phyloP scores from a whole-genome alignment of 176 grass and related monocot genomes.

The Hsuehochloa calcarea region DNA sequence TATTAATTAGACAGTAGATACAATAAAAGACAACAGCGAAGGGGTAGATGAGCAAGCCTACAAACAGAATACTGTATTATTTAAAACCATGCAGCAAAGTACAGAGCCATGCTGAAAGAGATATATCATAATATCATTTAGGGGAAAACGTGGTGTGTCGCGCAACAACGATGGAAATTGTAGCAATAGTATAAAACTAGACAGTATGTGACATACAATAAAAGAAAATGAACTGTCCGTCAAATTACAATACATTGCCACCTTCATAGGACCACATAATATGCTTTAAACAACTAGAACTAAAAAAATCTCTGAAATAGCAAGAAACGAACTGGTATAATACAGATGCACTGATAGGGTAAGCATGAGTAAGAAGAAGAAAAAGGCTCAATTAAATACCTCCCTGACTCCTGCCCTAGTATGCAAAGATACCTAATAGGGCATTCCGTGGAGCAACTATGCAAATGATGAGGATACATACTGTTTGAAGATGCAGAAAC shows the following conservation, averaged over 20 bases:
- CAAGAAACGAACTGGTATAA: background rate
- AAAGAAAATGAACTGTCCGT: background rate
- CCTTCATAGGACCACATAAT: background rate
- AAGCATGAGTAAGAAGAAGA: constrained; percentile 19
- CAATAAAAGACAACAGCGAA: constrained; percentile 13
- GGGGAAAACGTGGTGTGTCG: background rate
- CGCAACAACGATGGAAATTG: background rate
- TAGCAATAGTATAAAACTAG: background rate
- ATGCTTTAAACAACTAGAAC: constrained; percentile 18
- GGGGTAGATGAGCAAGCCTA: background rate
- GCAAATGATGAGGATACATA: constrained; percentile 31
- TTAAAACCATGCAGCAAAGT: background rate
- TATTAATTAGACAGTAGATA: background rate
- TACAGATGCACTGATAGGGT: background rate
- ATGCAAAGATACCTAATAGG: constrained; percentile 1
- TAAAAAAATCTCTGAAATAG: background rate
- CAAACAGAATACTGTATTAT: background rate
- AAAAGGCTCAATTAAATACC: constrained; percentile 14
- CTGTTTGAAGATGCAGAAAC: constrained; percentile 15
- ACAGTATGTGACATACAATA: background rate
- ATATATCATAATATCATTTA: background rate
- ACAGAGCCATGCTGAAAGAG: background rate
- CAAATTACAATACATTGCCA: background rate
- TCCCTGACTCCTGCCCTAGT: background rate
- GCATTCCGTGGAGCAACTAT: background rate